A percentile compares a stretch with the other conserved stretches of the same genome.
phyloP scores from a whole-genome alignment of 176 grass and related monocot species.

The Rhipidocladum racemiflorum region DNA sequence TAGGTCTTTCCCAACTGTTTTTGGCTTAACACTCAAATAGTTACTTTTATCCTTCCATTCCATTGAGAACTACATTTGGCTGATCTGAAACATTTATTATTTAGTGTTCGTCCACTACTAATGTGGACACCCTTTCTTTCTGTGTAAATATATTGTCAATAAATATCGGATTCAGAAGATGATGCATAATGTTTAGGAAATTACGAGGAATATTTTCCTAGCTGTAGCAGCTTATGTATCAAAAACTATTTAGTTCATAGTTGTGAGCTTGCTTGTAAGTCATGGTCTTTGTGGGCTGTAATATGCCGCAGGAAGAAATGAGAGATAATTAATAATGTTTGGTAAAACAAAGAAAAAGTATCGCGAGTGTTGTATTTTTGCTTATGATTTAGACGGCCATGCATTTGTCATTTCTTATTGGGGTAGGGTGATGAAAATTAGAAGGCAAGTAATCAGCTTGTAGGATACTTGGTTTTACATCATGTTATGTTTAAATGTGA shows the following conservation, averaged over 20 bases:
- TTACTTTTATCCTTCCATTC: neutral
- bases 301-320: neutral
- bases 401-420: neutral
- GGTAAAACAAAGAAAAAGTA: neutral
- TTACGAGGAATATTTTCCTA: neutral
- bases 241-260: neutral
- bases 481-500: neutral
- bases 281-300: neutral
- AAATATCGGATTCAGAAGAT: neutral
- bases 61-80: neutral
- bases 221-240: neutral
- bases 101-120: neutral
- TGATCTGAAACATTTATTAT: neutral
- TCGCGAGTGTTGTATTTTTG: neutral
- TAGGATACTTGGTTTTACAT: neutral
- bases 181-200: neutral
- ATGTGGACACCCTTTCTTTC: neutral
- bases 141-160: neutral
- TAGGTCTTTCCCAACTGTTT: constrained; percentile 32
- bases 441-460: neutral
- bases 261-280: neutral
- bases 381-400: neutral
- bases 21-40: neutral
- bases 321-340: neutral
- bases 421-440: neutral